A percentile compares a stretch with the other conserved stretches of the same genome.
Conservation (phyloP, 768 basidiomycete species). For the Tricholoma sp. region DNA sequence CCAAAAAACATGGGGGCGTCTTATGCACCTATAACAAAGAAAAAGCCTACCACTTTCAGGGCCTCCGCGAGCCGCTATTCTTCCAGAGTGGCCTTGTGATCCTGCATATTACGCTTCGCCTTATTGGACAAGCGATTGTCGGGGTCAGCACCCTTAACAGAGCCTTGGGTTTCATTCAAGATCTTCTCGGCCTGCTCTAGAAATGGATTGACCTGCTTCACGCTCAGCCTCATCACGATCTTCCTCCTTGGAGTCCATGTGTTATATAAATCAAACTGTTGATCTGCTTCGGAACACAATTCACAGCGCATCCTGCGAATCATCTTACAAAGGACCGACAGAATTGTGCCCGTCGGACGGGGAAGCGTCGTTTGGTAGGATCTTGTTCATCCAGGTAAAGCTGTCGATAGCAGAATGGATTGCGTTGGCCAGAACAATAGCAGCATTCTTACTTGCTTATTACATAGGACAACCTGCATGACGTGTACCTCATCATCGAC, state of each 20-base stretch:
- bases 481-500: constrained; percentile 13
- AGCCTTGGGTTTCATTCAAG: constrained; percentile 33
- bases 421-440: background rate
- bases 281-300: background rate
- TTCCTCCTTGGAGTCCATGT: no score
- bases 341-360: constrained; percentile 12
- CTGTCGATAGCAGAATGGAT: constrained; percentile 6
- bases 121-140: constrained; percentile 29
- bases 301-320: constrained; percentile 31
- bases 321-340: constrained; percentile 22
- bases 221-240: constrained; percentile 29
- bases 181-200: constrained; percentile 33
- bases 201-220: constrained; percentile 30
- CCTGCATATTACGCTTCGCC: constrained; percentile 28
- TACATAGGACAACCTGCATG: constrained; percentile 24
- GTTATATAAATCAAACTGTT: no score
- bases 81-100: constrained; percentile 32
- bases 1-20: constrained; percentile 10
- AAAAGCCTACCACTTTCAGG: constrained; percentile 27
- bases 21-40: background rate
- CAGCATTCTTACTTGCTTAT: constrained; percentile 18
- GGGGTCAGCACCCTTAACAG: constrained; percentile 32
- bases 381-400: constrained; percentile 26
- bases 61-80: constrained; percentile 35
- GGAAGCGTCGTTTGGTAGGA: constrained; percentile 17